Evolutionary conservation across 768 basidiomycete species (phyloP), one percentile per base, ranked within the genome.

Genomic region (Lepiota brunneoincarnata): DNA sequence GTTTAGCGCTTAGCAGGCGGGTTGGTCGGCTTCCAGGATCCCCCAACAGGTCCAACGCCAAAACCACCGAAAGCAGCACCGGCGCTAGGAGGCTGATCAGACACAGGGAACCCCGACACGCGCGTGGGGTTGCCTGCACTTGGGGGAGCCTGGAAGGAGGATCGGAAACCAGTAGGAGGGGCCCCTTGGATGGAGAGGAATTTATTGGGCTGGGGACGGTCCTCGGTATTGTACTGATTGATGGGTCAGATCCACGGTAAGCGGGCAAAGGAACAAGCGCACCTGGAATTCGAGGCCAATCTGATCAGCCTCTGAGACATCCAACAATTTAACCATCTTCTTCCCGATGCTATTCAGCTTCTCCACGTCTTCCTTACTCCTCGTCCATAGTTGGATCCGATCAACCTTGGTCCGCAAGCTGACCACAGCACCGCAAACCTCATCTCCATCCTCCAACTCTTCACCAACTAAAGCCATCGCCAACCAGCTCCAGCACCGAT

Each of bases 241-340:
- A 49, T 31, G 31, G 50, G 17, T 17, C 35, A 36, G 39, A 42
- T 44, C 44, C 40, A 43, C 17, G 12, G 6, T 20, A 84, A 59
- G 41, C 44, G 42, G 31, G 23, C n/a, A 34, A 38, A 52, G 15
- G 31, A 48, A 51, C 39, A 42, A 4, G 65, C 80, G 34, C 54
- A 92, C 91, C 79, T 95, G 91, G 74, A 94, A 95, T 68, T 96
- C 92, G 14, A 95, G 78, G 7, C 91, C 89, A 58, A 95, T 89
- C 37, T 83, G 81, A 64, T 93, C 90, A 31, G 84, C 81, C 66
- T 95, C 91, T 6, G 87, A 88, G 20, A 96, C 73, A 61, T 92
- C 92, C 64, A 97, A 75, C 18, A 91, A 66, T 68, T 91, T 90
- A 54, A 92, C 82, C 38, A 96, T 73, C 67, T 83, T 85, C 75